Conservation (phyloP, 139 green algal species). For the Chlamydomonas sp. region DNA sequence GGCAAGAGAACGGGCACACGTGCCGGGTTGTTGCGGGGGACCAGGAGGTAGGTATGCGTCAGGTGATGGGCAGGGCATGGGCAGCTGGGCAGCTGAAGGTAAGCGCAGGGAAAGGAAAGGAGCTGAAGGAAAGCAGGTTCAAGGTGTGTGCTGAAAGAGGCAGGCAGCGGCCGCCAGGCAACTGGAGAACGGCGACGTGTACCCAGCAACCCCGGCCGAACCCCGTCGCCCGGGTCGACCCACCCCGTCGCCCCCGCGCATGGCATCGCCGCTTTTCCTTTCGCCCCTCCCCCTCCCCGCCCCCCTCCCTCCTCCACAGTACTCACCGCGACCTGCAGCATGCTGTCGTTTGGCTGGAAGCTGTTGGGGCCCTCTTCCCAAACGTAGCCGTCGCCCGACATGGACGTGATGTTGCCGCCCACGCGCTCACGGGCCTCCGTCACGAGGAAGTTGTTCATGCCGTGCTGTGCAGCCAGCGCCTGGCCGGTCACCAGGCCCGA, state of each 20-base stretch:
- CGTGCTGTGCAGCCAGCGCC: conserved; percentile 76
- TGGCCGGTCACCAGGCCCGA: conserved; percentile 79
- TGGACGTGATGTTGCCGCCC: conserved; percentile 97
- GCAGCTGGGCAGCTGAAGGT: not conserved
- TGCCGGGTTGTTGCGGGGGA: too few species aligned
- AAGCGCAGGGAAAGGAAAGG: not conserved
- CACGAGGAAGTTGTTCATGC: conserved; percentile 80
- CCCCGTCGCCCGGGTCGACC: too few species aligned
- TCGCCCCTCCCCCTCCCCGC: too few species aligned
- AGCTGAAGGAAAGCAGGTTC: not conserved
- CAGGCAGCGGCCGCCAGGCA: not conserved
- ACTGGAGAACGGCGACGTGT: not conserved
- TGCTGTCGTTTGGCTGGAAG: conserved; percentile 96
- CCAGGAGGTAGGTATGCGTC: too few species aligned
- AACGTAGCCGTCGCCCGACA: conserved; percentile 81
- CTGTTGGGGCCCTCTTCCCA: conserved; percentile 99
- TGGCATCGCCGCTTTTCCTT: too few species aligned
- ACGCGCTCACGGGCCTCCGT: conserved; percentile 95
- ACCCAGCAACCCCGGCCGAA: not conserved
- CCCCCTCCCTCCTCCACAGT: not conserved
- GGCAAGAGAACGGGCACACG: too few species aligned
- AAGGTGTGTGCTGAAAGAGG: not conserved
- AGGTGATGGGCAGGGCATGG: too few species aligned
- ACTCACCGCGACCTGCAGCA: conserved; percentile 92
- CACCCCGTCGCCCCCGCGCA: too few species aligned